Conservation (phyloP, 2,329 filamentous ascomycete genomes). For the Tolypocladium pustulatum region DNA sequence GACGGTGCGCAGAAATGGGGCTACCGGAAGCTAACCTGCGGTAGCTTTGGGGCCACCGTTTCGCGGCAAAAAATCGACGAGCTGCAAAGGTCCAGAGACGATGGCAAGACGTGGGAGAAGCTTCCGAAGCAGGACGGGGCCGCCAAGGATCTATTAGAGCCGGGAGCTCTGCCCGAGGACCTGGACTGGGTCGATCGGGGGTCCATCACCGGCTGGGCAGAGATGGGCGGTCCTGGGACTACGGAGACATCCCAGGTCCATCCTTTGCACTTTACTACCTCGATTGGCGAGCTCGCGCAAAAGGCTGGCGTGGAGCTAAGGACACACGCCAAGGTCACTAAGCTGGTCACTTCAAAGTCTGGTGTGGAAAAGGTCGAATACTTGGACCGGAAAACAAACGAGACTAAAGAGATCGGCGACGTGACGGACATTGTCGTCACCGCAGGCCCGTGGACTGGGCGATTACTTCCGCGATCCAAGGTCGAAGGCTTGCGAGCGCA, state of each 20-base stretch:
- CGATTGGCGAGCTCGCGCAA: constrained; percentile 67
- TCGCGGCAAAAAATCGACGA: constrained; percentile 22
- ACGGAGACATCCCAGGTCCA: constrained; percentile 88
- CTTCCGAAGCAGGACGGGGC: constrained; percentile 48
- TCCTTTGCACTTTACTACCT: constrained; percentile 79
- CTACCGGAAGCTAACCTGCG: constrained; percentile 70
- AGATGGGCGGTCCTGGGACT: constrained; percentile 63
- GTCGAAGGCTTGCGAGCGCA: constrained; percentile 52
- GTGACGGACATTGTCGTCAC: constrained; percentile 46
- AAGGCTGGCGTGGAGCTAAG: constrained; percentile 59
- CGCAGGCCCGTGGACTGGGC: constrained; percentile 54
- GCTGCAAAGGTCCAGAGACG: constrained; percentile 11
- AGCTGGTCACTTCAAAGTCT: constrained; percentile 45
- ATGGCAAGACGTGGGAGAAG: constrained; percentile 45
- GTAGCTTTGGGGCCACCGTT: constrained; percentile 37
- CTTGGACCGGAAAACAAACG: constrained; percentile 33
- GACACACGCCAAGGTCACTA: constrained; percentile 55
- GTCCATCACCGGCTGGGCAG: constrained; percentile 58
- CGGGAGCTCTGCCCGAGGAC: constrained; percentile 59
- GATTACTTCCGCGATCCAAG: constrained; percentile 44
- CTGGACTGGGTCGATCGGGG: constrained; percentile 75
- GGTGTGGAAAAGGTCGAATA: constrained; percentile 53
- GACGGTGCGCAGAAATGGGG: constrained; percentile 73
- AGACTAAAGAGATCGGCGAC: constrained; percentile 23
- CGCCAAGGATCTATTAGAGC: constrained; percentile 35